A percentile compares a stretch with the other conserved stretches of the same genome.
phyloP scores from a whole-genome alignment of 352 stramenopile genomes.

The Aphanomyces euteiches region DNA sequence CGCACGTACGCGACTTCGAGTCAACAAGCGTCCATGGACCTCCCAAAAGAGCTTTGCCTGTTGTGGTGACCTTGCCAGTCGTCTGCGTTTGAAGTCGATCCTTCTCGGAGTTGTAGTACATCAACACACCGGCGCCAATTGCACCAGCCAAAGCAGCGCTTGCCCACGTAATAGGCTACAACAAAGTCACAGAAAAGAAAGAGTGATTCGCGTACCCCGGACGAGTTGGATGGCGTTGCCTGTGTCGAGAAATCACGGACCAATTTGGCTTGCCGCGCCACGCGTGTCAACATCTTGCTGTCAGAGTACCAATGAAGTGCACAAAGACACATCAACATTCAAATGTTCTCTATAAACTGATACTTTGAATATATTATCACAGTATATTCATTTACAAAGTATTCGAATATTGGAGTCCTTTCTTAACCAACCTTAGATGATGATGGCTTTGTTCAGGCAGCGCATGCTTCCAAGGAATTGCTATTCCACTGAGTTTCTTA shows the following conservation, averaged over 20 bases:
- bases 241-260: slow-evolving; percentile 1
- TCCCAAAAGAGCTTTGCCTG: slow-evolving; percentile 89
- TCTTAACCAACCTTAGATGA: too few species aligned
- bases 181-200: not conserved
- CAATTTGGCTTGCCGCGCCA: slow-evolving; percentile 4
- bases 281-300: not conserved
- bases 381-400: not conserved
- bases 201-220: slow-evolving; percentile 1
- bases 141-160: slow-evolving; percentile 68
- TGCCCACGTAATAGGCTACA: slow-evolving; percentile 81
- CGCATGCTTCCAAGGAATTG: too few species aligned
- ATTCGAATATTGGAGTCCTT: not conserved
- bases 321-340: slow-evolving; percentile 13
- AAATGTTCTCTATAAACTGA: not conserved
- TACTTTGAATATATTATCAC: not conserved
- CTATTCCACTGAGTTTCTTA: too few species aligned
- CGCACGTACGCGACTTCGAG: slow-evolving; percentile 70
- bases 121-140: slow-evolving; percentile 65
- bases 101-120: slow-evolving; percentile 89
- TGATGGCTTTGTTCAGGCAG: too few species aligned
- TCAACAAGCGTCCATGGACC: slow-evolving; percentile 92
- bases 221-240: not conserved
- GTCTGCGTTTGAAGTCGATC: slow-evolving; percentile 81
- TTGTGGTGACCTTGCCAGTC: slow-evolving; percentile 81
- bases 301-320: slow-evolving; percentile 15